phyloP scores from a whole-genome alignment of 2,329 filamentous ascomycete species.

The Sporothrix schenckii region DNA sequence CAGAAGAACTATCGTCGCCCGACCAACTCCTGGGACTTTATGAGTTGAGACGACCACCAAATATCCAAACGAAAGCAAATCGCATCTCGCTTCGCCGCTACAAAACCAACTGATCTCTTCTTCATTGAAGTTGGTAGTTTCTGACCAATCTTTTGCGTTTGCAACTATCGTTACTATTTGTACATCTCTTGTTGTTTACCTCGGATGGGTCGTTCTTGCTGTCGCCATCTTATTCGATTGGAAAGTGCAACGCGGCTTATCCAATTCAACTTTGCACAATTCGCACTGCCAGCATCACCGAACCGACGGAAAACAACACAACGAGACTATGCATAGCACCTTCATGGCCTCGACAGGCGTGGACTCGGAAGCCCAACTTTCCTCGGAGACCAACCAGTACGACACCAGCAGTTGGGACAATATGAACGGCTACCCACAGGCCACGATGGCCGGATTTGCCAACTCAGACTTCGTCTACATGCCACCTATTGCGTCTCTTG shows the following conservation, averaged over 20 bases:
- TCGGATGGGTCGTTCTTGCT: background rate
- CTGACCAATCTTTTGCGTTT: too few species aligned
- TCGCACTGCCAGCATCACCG: too few species aligned
- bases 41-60: background rate
- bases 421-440: conserved; percentile 66
- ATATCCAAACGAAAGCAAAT: background rate
- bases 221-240: background rate
- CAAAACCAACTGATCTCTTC: background rate
- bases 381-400: conserved; percentile 45
- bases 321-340: conserved; percentile 50
- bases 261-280: background rate
- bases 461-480: conserved; percentile 61
- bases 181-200: background rate
- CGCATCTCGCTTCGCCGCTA: background rate
- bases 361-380: conserved; percentile 52
- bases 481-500: conserved; percentile 50
- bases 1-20: background rate
- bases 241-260: background rate
- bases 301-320: background rate
- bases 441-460: conserved; percentile 70
- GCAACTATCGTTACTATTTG: background rate
- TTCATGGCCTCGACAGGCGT: conserved; percentile 52
- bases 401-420: conserved; percentile 57
- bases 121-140: background rate
- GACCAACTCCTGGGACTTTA: background rate